Conservation (phyloP, 345 rosid species). For the Bruguiera parviflora region DNA sequence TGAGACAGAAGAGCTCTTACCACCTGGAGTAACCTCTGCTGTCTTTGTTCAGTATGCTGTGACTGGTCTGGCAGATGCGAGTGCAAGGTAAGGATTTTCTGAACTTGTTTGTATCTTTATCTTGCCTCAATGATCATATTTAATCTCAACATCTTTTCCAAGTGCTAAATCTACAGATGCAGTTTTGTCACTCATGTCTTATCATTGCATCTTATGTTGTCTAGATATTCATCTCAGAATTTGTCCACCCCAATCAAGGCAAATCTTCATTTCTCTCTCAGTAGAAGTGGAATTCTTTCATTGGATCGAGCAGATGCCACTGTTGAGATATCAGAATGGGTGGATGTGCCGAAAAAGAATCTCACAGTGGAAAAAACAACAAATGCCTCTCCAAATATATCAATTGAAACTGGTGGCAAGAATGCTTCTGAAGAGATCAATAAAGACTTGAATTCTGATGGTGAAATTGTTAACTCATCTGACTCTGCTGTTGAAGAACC, state of each 20-base stretch:
- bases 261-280: conserved; percentile 87
- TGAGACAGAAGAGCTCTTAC: conserved; percentile 68
- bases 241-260: conserved; percentile 92
- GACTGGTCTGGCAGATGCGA: conserved; percentile 71
- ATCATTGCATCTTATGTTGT: conserved; percentile 10
- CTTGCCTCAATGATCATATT: conserved; percentile 10
- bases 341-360: conserved; percentile 85
- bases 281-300: conserved; percentile 84
- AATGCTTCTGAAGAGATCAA: conserved; percentile 48
- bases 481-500: conserved; percentile 48
- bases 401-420: conserved; percentile 48
- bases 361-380: conserved; percentile 60
- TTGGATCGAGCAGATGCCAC: conserved; percentile 94
- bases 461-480: conserved; percentile 33
- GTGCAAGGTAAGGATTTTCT: conserved; percentile 65
- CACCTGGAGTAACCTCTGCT: conserved; percentile 65
- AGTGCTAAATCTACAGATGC: background rate
- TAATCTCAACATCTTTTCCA: background rate
- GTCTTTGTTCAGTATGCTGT: conserved; percentile 79
- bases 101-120: background rate
- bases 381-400: conserved; percentile 44
- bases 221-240: conserved; percentile 85
- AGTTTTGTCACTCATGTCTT: background rate
- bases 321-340: conserved; percentile 94
- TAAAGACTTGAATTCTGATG: conserved; percentile 47